phyloP scores from a whole-genome alignment of 2,329 filamentous ascomycete species.

The Exophiala phaeomuriformis region DNA sequence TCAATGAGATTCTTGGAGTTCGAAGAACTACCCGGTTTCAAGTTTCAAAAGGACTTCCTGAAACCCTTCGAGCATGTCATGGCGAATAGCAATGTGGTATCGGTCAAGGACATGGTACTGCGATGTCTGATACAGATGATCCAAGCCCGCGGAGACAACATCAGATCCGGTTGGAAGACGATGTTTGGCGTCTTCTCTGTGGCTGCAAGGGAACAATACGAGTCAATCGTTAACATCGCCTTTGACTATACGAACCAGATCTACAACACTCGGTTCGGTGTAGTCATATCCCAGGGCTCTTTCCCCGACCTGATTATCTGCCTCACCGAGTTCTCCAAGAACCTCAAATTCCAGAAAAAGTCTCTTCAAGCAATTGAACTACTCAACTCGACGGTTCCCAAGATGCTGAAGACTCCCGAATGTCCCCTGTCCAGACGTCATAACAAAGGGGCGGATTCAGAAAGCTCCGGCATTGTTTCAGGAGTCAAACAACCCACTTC shows the following conservation, averaged over 20 bases:
- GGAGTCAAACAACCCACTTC: constrained; percentile 59
- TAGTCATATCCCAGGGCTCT: constrained; percentile 91
- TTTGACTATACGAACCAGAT: constrained; percentile 96
- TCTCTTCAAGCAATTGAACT: constrained; percentile 92
- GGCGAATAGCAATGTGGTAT: constrained; percentile 80
- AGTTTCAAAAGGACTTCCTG: constrained; percentile 98
- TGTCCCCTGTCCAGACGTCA: constrained; percentile 73
- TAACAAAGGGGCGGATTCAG: constrained; percentile 42
- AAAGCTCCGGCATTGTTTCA: constrained; percentile 40
- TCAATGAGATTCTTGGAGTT: constrained; percentile 99
- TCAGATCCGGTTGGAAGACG: constrained; percentile 94
- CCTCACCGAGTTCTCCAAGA: constrained; percentile 97
- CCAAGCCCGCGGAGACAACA: constrained; percentile 90
- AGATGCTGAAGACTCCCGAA: constrained; percentile 92
- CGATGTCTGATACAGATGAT: constrained; percentile 99
- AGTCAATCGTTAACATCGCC: constrained; percentile 90
- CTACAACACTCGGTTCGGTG: constrained; percentile 89
- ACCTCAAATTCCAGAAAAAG: constrained; percentile 97
- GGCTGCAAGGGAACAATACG: constrained; percentile 84
- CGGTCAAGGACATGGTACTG: constrained; percentile 95
- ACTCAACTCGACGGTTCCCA: constrained; percentile 84
- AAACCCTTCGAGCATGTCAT: constrained; percentile 98
- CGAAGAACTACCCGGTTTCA: constrained; percentile 94
- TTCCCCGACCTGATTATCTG: constrained; percentile 96
- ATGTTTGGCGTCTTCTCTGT: constrained; percentile 99